These are phyloP conservation scores for Candida andamanensis DNA, from an alignment of 805 yeast genomes.

Conservation along the genomic window DNA sequence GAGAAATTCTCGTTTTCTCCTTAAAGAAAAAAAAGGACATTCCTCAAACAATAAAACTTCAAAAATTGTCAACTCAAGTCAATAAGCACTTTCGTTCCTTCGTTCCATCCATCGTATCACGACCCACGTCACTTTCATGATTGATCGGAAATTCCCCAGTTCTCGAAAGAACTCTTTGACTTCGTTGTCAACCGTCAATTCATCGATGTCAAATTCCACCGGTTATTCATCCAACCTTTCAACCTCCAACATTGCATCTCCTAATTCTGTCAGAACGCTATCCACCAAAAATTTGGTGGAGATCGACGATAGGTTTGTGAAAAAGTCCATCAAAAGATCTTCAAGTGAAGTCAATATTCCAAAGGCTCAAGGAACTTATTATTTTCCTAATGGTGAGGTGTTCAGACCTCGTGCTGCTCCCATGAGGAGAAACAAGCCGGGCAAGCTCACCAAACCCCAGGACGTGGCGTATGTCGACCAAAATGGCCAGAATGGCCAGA, in stretches of 20 bases:
- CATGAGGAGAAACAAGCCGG: slow-evolving; percentile 35
- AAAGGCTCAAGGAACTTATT: slow-evolving; percentile 22
- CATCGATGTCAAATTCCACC: slow-evolving; percentile 7
- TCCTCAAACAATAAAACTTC: too few relatives aligned
- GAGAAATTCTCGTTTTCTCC: too few relatives aligned
- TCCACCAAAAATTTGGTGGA: slow-evolving; percentile 36
- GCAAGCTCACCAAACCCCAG: slow-evolving; percentile 13
- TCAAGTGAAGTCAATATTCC: slow-evolving; percentile 5
- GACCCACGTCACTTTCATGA: too few relatives aligned
- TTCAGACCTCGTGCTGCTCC: slow-evolving; percentile 44
- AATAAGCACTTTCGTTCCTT: slow-evolving; percentile 5
- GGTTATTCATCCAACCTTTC: neutral
- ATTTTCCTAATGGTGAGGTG: slow-evolving; percentile 52
- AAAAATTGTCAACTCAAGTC: too few relatives aligned
- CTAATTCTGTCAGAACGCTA: slow-evolving; percentile 18
- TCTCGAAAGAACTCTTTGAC: slow-evolving; percentile 31
- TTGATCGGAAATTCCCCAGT: slow-evolving; percentile 1
- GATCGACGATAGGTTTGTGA: slow-evolving; percentile 36
- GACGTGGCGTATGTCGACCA: neutral
- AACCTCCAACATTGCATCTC: neutral
- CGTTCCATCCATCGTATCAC: neutral
- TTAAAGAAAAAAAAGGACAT: too few relatives aligned
- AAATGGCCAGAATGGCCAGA: neutral
- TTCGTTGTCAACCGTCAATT: slow-evolving; percentile 19
- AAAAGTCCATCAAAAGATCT: slow-evolving; percentile 26